phyloP scores from a whole-genome alignment of 805 yeast genomes.

The Tetrapisispora iriomotensis region DNA sequence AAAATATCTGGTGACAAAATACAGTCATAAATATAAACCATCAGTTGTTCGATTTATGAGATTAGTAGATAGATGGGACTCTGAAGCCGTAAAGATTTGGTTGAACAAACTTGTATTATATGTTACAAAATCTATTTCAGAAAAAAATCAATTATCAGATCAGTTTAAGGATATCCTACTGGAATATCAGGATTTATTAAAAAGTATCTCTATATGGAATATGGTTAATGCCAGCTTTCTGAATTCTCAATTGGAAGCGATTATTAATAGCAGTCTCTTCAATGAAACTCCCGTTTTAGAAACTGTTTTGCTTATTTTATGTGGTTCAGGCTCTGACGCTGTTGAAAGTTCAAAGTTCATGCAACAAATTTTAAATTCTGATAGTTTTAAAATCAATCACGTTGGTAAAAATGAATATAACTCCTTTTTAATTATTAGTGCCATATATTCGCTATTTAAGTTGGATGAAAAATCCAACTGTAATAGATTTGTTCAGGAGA shows the following conservation, averaged over 20 bases:
- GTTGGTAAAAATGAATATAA: slow-evolving; percentile 6
- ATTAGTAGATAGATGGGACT: slow-evolving; percentile 9
- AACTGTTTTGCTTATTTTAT: slow-evolving; percentile 34
- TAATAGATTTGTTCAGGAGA: slow-evolving; percentile 37
- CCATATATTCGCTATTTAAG: slow-evolving; percentile 41
- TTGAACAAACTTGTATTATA: slow-evolving; percentile 46
- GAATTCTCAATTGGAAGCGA: slow-evolving; percentile 57
- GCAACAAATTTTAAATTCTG: slow-evolving; percentile 55
- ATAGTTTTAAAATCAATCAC: slow-evolving; percentile 20
- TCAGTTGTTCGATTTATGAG: slow-evolving; percentile 22
- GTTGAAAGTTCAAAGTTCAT: slow-evolving; percentile 43
- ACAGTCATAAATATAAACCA: slow-evolving; percentile 25
- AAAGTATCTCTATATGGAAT: slow-evolving; percentile 29
- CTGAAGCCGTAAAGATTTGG: slow-evolving; percentile 35
- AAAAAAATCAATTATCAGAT: slow-evolving; percentile 19
- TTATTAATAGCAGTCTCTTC: slow-evolving; percentile 43
- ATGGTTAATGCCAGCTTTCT: slow-evolving; percentile 37
- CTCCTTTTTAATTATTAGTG: slow-evolving; percentile 37
- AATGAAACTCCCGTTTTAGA: slow-evolving; percentile 33
- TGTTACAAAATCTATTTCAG: slow-evolving; percentile 57
- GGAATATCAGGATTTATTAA: slow-evolving; percentile 28
- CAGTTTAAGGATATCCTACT: slow-evolving; percentile 29
- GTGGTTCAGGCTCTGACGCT: slow-evolving; percentile 29
- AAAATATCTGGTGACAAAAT: slow-evolving; percentile 20
- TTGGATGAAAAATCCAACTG: slow-evolving; percentile 40